These are phyloP conservation scores for Trichosanthes truncata DNA, from an alignment of 306 rosid species.

Conservation along the genomic window DNA sequence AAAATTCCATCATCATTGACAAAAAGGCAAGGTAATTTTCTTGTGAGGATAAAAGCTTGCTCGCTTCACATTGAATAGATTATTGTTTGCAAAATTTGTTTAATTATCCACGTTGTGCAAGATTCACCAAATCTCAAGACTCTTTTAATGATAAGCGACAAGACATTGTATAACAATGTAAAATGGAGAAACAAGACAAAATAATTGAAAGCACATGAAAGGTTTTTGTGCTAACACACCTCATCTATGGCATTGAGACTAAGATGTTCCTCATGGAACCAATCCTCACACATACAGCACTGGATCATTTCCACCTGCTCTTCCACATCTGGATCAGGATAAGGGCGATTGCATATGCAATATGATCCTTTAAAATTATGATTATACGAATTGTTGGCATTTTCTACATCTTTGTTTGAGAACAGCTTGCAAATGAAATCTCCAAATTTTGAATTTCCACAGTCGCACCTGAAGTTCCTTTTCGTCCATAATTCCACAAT, in stretches of 20 bases:
- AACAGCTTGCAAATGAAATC: constrained; percentile 70
- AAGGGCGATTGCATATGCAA: constrained; percentile 88
- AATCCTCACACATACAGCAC: constrained; percentile 93
- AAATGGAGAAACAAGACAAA: not conserved
- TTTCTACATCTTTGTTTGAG: constrained; percentile 72
- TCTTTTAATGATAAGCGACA: not conserved
- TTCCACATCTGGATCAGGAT: constrained; percentile 90
- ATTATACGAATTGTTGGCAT: constrained; percentile 60
- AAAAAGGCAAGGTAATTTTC: not conserved
- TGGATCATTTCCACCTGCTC: constrained; percentile 96
- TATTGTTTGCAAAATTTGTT: not conserved
- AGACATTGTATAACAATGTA: not conserved
- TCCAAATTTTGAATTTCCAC: constrained; percentile 97
- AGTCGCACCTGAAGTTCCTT: constrained; percentile 88
- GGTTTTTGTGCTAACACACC: constrained; percentile 38
- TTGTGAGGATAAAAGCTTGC: not conserved
- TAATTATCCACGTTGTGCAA: not conserved
- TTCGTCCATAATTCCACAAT: constrained; percentile 97
- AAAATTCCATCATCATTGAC: not conserved
- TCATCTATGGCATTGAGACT: constrained; percentile 70
- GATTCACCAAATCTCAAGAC: not conserved
- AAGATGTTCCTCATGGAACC: constrained; percentile 98
- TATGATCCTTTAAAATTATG: constrained; percentile 88
- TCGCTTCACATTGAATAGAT: not conserved
- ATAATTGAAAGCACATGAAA: constrained; percentile 2